Conservation (phyloP, 176 grass and related monocot species). For the Phragmites australis region DNA sequence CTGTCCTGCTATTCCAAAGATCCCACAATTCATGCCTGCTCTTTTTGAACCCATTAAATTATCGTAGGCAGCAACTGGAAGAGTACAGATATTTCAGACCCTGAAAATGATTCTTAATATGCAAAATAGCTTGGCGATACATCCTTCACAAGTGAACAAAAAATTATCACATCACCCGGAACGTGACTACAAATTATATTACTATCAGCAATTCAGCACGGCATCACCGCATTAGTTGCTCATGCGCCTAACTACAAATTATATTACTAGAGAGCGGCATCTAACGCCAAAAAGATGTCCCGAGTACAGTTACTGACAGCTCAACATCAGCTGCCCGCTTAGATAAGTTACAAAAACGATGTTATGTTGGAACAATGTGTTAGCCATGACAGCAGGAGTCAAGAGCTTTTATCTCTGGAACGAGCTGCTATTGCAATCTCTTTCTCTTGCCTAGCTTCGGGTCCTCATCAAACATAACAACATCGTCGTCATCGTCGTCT, state of each 20-base stretch:
- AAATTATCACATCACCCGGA: no score
- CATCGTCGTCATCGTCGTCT: conserved; percentile 61
- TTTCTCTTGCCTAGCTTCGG: conserved; percentile 65
- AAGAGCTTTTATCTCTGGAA: conserved; percentile 36
- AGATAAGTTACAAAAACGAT: conserved; percentile 44
- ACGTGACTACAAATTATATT: conserved; percentile 53
- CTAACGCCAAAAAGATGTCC: conserved; percentile 35
- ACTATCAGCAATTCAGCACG: no score
- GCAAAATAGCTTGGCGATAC: no score
- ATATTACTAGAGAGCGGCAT: conserved; percentile 46
- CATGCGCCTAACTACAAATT: conserved; percentile 63
- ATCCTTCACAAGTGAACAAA: no score
- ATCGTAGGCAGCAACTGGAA: no score
- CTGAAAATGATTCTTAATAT: not conserved
- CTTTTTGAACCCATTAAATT: no score
- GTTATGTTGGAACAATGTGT: conserved; percentile 48
- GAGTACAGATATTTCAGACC: no score
- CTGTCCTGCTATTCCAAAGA: no score
- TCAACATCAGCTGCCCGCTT: conserved; percentile 33
- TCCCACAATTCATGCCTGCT: no score
- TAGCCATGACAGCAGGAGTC: conserved; percentile 51
- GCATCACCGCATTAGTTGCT: conserved; percentile 30
- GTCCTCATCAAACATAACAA: conserved; percentile 51
- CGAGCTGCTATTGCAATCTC: conserved; percentile 63
- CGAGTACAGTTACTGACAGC: conserved; percentile 1